A percentile compares a stretch with the other conserved stretches of the same genome.
These are phyloP conservation scores for Trichosporon inkin DNA, from an alignment of 1,284 basidiomycete species.

Conservation along the genomic window DNA sequence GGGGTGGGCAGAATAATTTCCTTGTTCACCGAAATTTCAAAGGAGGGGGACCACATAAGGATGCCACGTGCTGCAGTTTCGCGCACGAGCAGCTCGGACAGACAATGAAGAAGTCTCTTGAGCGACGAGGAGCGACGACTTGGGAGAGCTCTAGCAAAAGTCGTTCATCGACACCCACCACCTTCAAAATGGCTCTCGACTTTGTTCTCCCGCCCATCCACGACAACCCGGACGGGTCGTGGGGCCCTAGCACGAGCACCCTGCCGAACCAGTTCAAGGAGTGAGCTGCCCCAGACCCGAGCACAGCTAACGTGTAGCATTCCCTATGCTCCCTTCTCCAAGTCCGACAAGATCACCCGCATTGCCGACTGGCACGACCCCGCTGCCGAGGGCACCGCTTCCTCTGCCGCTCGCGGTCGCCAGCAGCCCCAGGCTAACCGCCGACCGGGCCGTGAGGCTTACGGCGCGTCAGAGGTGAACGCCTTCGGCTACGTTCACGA, in stretches of 20 bases:
- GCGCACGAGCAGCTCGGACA: background rate
- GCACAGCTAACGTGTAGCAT: slow-evolving; percentile 53
- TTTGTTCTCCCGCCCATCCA: slow-evolving; percentile 49
- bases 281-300: slow-evolving; percentile 30
- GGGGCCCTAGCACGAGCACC: slow-evolving; percentile 49
- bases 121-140: slow-evolving; percentile 2
- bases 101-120: slow-evolving; percentile 10
- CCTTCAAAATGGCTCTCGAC: slow-evolving; percentile 37
- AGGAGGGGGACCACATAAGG: background rate
- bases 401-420: slow-evolving; percentile 41
- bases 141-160: background rate
- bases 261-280: slow-evolving; percentile 50
- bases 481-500: slow-evolving; percentile 99
- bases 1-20: background rate
- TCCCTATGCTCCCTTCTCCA: slow-evolving; percentile 94
- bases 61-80: slow-evolving; percentile 15
- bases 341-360: slow-evolving; percentile 94
- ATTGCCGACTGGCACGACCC: slow-evolving; percentile 90
- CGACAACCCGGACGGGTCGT: slow-evolving; percentile 51
- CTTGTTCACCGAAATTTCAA: slow-evolving; percentile 12
- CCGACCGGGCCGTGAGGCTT: slow-evolving; percentile 51
- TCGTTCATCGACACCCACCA: slow-evolving; percentile 8
- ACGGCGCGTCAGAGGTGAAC: slow-evolving; percentile 63
- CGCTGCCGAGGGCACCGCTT: slow-evolving; percentile 58
- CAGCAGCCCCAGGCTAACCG: slow-evolving; percentile 31